phyloP scores from a whole-genome alignment of 352 stramenopile genomes.

The Globisporangium parvum region DNA sequence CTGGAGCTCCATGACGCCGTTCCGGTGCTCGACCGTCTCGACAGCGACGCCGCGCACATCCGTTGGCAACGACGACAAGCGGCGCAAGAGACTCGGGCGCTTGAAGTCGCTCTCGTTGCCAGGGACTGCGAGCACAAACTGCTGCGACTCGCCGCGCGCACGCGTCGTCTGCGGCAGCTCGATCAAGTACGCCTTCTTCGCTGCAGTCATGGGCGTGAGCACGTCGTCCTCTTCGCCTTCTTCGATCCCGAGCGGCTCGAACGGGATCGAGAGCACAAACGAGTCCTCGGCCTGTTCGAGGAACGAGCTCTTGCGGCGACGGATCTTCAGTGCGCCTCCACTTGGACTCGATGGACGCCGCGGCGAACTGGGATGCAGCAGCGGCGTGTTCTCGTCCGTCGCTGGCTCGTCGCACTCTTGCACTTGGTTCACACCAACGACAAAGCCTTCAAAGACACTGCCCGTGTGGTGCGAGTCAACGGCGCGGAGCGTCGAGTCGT shows the following conservation, averaged over 20 bases:
- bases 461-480: conserved; percentile 43
- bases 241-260: conserved; percentile 35
- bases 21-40: conserved; percentile 48
- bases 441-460: conserved; percentile 62
- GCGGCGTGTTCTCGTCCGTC: conserved; percentile 19
- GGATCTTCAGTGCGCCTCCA: conserved; percentile 4
- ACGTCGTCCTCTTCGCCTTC: conserved; percentile 14
- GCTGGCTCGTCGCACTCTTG: conserved; percentile 26
- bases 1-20: conserved; percentile 66
- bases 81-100: conserved; percentile 14
- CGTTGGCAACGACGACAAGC: conserved; percentile 42
- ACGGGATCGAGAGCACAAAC: conserved; percentile 73
- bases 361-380: conserved; percentile 32
- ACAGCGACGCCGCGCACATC: conserved; percentile 72
- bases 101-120: conserved; percentile 27
- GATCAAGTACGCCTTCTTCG: conserved; percentile 59
- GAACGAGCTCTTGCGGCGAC: conserved; percentile 43
- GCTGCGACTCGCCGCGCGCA: conserved; percentile 26
- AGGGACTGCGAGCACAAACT: conserved; percentile 71
- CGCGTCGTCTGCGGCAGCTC: conserved; percentile 56
- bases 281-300: conserved; percentile 52
- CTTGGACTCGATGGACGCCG: conserved; percentile 18
- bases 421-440: conserved; percentile 59
- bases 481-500: conserved; percentile 61
- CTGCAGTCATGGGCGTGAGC: conserved; percentile 13